Conservation (phyloP, 2,329 filamentous ascomycete species). For the Corinectria fuckeliana region DNA sequence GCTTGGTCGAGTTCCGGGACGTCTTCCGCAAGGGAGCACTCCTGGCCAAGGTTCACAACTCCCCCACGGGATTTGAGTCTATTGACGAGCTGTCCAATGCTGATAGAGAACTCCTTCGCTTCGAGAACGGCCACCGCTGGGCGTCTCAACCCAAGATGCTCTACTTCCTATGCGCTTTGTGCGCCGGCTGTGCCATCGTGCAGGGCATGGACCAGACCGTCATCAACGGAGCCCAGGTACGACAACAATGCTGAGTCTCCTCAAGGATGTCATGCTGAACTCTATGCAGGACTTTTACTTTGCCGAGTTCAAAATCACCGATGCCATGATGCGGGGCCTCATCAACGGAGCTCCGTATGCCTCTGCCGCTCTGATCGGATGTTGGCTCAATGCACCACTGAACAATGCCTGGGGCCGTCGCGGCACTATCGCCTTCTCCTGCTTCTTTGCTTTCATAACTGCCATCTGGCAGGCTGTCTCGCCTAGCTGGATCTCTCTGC, state of each 20-base stretch:
- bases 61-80: constrained; percentile 35
- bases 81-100: constrained; percentile 38
- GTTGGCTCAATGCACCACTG: constrained; percentile 51
- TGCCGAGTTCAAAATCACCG: constrained; percentile 42
- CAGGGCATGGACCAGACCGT: constrained; percentile 71
- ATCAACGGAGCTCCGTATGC: constrained; percentile 63
- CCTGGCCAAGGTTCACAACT: constrained; percentile 40
- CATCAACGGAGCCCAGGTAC: constrained; percentile 58
- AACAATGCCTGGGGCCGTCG: constrained; percentile 67
- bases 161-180: constrained; percentile 55
- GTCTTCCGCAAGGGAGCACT: constrained; percentile 46
- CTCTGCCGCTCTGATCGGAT: constrained; percentile 51
- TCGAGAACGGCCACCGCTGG: constrained; percentile 65
- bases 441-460: constrained; percentile 56
- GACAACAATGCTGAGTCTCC: neutral
- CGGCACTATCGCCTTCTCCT: constrained; percentile 68
- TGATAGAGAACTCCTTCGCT: constrained; percentile 44
- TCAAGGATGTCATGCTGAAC: neutral
- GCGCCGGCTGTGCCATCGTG: constrained; percentile 58
- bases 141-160: constrained; percentile 51
- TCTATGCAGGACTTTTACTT: constrained; percentile 44
- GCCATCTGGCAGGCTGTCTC: constrained; percentile 52
- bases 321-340: constrained; percentile 51
- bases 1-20: constrained; percentile 54
- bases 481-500: constrained; percentile 62